Base-by-base conservation (phyloP, 179 eudicot species). In the Corrigiola litoralis region DNA sequence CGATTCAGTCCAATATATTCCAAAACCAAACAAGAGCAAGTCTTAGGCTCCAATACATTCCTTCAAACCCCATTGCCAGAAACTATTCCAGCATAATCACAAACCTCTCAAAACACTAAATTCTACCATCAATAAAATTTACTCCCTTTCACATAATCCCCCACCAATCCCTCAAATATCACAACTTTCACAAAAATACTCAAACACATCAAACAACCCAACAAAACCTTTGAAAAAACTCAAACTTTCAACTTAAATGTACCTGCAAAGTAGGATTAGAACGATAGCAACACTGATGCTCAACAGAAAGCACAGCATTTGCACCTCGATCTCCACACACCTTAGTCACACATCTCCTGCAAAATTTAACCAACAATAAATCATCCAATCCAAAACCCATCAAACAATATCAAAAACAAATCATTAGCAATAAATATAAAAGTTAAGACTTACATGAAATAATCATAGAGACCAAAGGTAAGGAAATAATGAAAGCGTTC, bases 201-300 rank as follows among this genome's bases (percentile, higher is more conserved):
- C 17, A 24, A 45, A 18, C 48, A 60, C 48, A 68, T n/a, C 48
- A 6, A 12, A 29, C n/a, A 12, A 2, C 33, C 8, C 11, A 47
- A 5, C 16, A 50, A 36, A 67, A 68, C 20, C 31, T 25, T 12
- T 51, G 0, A 18, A 36, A 18, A 17, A 37, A 62, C 10, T 36
- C 2, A 14, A 25, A 11, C 20, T 6, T 14, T 45, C 27, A 6
- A 2, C 25, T 68, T 8, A 1, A 66, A 63, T 9, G 46, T 58
- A 90, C 98, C 99, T 94, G 99, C 65, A 94, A 69, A 61, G 77
- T 83, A 46, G 99, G 99, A 60, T 94, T 94, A 69, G 99, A 92
- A 25, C 97, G 94, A 72, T 90, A 92, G 57, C 99, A 94, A 69
- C 95, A 94, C 72, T 75, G 83, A 73, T 80, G 69, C 83, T 94